Percentiles rank a stretch among this genome's conserved stretches.
phyloP scores from a whole-genome alignment of 2,329 filamentous ascomycete genomes.

The Daldinia sp. region DNA sequence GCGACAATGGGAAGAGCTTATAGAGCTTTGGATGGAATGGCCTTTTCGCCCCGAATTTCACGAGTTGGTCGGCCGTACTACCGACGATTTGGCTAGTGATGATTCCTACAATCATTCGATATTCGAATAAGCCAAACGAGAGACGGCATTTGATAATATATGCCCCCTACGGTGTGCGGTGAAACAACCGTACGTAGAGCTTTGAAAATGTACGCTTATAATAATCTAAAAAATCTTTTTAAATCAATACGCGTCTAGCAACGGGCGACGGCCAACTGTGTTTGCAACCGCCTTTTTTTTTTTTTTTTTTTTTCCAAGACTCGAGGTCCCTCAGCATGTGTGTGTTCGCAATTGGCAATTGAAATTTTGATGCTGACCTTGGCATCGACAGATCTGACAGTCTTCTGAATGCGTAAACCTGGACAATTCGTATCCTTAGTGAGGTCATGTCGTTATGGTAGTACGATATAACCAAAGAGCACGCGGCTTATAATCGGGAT shows the following conservation, averaged over 20 bases:
- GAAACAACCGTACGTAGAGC: not conserved
- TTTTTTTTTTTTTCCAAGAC: not conserved
- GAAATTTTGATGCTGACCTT: not conserved
- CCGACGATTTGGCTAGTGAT: constrained; percentile 36
- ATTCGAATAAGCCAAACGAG: not conserved
- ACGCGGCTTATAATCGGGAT: no score
- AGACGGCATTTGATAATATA: not conserved
- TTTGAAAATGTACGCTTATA: not conserved
- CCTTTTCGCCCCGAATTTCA: constrained; percentile 64
- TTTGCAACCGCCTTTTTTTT: not conserved
- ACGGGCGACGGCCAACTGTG: not conserved
- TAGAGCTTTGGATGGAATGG: constrained; percentile 70
- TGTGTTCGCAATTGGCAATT: not conserved
- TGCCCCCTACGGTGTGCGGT: not conserved
- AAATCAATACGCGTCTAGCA: not conserved
- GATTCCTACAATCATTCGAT: not conserved
- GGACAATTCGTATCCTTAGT: not conserved
- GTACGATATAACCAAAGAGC: not conserved
- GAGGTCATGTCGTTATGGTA: not conserved
- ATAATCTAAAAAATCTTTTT: not conserved
- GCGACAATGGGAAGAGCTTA: constrained; percentile 64
- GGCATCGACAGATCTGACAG: not conserved
- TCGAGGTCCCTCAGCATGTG: not conserved
- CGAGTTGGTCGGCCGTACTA: constrained; percentile 55
- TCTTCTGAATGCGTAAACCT: not conserved